Evolutionary conservation across 2,329 filamentous ascomycete genomes (phyloP).

Genomic region (Phialophora chinensis): DNA sequence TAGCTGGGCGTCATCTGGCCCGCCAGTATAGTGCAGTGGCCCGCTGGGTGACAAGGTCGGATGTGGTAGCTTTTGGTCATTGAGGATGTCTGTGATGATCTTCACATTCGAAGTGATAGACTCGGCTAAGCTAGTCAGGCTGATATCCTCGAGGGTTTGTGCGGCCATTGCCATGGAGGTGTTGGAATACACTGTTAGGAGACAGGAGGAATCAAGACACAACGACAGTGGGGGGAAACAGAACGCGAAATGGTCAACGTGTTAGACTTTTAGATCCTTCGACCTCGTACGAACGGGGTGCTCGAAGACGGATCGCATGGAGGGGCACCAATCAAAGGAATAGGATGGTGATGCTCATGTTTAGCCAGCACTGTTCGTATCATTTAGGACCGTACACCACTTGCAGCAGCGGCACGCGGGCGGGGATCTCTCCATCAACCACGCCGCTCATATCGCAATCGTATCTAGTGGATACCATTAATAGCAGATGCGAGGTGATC

Average conservation of each 20-base stretch:
- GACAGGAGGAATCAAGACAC: neutral
- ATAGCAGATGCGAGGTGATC: neutral
- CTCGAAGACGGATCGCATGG: neutral
- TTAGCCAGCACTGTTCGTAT: neutral
- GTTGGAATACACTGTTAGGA: neutral
- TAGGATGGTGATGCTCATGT: neutral
- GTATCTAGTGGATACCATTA: neutral
- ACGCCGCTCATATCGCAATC: neutral
- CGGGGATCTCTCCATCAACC: neutral
- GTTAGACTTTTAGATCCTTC: neutral
- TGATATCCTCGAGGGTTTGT: neutral
- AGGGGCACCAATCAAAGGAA: neutral
- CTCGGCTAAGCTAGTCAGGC: slow-evolving; percentile 9
- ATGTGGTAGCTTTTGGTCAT: slow-evolving; percentile 1
- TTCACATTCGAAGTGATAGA: slow-evolving; percentile 6
- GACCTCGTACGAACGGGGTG: neutral
- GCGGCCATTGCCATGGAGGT: neutral
- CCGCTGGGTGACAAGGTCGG: neutral
- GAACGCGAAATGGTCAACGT: neutral
- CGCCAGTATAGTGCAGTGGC: slow-evolving; percentile 3
- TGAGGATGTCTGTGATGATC: slow-evolving; percentile 9
- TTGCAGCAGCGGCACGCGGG: no score
- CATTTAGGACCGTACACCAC: neutral
- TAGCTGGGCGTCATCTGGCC: neutral
- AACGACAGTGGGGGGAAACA: neutral